Percentiles rank a stretch among this genome's conserved stretches.
phyloP scores from a whole-genome alignment of 495 filamentous ascomycete genomes.

The Annulohypoxylon nitens region DNA sequence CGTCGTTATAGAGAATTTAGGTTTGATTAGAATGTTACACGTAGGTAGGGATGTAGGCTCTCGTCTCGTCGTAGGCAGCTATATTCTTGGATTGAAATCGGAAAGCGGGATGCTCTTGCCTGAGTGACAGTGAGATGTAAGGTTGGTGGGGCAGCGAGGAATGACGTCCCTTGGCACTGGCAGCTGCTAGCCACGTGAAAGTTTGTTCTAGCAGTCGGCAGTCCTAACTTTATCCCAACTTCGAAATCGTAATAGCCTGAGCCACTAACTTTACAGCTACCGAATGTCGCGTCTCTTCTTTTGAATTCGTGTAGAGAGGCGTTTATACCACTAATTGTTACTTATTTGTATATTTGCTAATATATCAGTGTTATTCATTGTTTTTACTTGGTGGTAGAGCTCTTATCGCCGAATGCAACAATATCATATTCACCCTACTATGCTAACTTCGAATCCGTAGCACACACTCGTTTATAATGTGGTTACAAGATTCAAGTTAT shows the following conservation, averaged over 20 bases:
- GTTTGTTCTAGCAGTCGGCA: neutral
- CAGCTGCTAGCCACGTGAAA: conserved; percentile 13
- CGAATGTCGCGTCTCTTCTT: neutral
- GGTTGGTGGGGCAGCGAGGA: conserved; percentile 27
- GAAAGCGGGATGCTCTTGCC: conserved; percentile 9
- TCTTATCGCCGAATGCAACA: neutral
- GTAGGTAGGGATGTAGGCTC: neutral
- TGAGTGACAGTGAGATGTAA: neutral
- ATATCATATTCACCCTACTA: neutral
- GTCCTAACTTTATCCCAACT: conserved; percentile 11
- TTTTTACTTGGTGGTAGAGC: neutral
- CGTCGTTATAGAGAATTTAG: neutral
- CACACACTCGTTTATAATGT: neutral
- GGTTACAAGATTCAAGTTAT: neutral
- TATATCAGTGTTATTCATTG: neutral
- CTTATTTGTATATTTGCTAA: neutral
- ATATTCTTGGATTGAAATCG: neutral
- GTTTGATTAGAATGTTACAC: neutral
- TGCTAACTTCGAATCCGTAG: neutral
- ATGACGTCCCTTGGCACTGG: conserved; percentile 27
- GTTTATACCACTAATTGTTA: neutral
- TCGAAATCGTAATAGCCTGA: neutral
- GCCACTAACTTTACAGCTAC: conserved; percentile 3
- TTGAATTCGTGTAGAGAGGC: neutral
- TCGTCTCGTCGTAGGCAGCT: conserved; percentile 24